phyloP scores from a whole-genome alignment of 73 alveolate genomes.

The Stentor coeruleus region DNA sequence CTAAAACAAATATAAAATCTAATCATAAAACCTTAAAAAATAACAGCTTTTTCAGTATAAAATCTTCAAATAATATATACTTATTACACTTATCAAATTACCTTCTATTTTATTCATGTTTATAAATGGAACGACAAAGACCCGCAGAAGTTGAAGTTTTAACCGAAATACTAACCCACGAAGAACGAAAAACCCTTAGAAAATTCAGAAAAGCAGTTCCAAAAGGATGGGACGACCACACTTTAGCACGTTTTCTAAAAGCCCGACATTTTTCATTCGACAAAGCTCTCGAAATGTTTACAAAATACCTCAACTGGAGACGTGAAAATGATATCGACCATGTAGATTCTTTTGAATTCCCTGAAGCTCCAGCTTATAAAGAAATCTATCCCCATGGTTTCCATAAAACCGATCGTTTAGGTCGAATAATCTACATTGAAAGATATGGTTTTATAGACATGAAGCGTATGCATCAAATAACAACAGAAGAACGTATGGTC shows the following conservation, averaged over 20 bases:
- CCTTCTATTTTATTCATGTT: background rate
- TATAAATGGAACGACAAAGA: background rate
- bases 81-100: background rate
- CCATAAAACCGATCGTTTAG: slow-evolving; percentile 66
- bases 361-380: slow-evolving; percentile 34
- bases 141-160: background rate
- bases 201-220: background rate
- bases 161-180: background rate
- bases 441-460: slow-evolving; percentile 48
- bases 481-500: slow-evolving; percentile 59
- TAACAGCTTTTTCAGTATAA: background rate
- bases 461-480: slow-evolving; percentile 46
- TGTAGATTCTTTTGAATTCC: slow-evolving; percentile 38
- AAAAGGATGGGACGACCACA: slow-evolving; percentile 50
- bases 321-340: slow-evolving; percentile 58
- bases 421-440: slow-evolving; percentile 75
- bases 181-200: background rate
- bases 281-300: slow-evolving; percentile 67
- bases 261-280: slow-evolving; percentile 78
- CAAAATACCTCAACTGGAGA: slow-evolving; percentile 68
- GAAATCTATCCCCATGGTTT: slow-evolving; percentile 68
- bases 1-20: background rate
- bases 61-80: background rate
- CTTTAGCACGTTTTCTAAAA: slow-evolving; percentile 65
- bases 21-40: background rate